Evolutionary conservation across 225 moss, liverwort and hornwort species (phyloP), one percentile per base, ranked within the genome.

Genomic region (Marchantia paleacea): DNA sequence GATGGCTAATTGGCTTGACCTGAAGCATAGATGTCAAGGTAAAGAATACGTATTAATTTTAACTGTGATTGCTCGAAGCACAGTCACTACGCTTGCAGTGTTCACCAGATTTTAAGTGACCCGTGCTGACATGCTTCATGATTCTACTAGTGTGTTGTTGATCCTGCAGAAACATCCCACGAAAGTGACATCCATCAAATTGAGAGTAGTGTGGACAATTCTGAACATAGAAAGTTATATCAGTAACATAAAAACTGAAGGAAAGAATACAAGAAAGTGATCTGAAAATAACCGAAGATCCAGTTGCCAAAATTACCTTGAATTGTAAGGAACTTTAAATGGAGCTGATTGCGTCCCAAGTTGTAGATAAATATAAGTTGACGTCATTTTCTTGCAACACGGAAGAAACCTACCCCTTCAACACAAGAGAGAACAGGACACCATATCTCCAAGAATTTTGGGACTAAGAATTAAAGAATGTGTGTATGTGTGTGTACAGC

Each of bases 391-490:
- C 83, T 84, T 75, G 84, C 75, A 82, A 81, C 78, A 81, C 81
- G 81, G 79, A 84, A 79, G 84, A 72, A 81, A 87, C 79, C 69
- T 57, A 81, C 77, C 84, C 84, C 82, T 82, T 82, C 84, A 76
- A 81, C 82, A 74, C 69, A 70, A 58, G 72, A 80, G 80, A 75
- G 76, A 84, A 74, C 79, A 78, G 80, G 81, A 82, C 80, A 87
- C 82, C 87, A 78, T 85, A 83, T 78, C 87, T 87, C 80, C 80
- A 84, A 73, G 80, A 84, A 78, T 79, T 70, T 69, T 87, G 80
- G 79, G 85, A 82, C 74, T 85, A 87, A 80, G 68, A 85, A 77
- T 82, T 52, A 87, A 87, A 78, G 82, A 87, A 84, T 84, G 73
- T 81, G 77, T 76, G 74, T 79, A 70, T 78, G 67, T 55, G 54